These are phyloP conservation scores for Syzygium syzygioides DNA, from an alignment of 441 rosid species.

Conservation along the genomic window DNA sequence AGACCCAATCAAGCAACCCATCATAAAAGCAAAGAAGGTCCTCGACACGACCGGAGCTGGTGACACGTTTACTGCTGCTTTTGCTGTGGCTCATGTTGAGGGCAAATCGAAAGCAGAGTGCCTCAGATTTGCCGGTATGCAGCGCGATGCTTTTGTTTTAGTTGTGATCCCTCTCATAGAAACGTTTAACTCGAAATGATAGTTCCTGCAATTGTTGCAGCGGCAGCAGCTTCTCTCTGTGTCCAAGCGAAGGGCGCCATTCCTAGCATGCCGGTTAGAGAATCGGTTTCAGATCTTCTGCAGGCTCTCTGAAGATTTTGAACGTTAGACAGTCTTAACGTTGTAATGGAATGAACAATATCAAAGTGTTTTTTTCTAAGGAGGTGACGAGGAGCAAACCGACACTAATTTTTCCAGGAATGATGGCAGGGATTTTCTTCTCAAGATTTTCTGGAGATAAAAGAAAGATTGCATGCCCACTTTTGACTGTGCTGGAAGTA, in stretches of 20 bases:
- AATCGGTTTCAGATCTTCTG: conserved; percentile 59
- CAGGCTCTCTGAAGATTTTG: conserved; percentile 2
- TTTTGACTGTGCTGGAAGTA: background rate
- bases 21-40: conserved; percentile 58
- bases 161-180: background rate
- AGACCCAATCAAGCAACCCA: conserved; percentile 61
- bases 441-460: background rate
- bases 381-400: background rate
- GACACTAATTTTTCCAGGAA: background rate
- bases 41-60: conserved; percentile 96
- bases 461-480: background rate
- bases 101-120: conserved; percentile 66
- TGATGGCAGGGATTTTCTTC: background rate
- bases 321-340: background rate
- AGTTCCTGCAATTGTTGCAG: conserved; percentile 26
- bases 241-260: conserved; percentile 94
- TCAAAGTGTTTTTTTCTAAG: background rate
- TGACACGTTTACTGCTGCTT: conserved; percentile 90
- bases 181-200: background rate
- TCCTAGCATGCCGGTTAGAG: conserved; percentile 84
- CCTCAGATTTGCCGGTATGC: conserved; percentile 76
- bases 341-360: background rate
- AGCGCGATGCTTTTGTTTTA: background rate
- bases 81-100: conserved; percentile 85
- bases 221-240: conserved; percentile 96